Base-by-base conservation (phyloP, 148 eudicot genomes). In the Nyssa sinensis region DNA sequence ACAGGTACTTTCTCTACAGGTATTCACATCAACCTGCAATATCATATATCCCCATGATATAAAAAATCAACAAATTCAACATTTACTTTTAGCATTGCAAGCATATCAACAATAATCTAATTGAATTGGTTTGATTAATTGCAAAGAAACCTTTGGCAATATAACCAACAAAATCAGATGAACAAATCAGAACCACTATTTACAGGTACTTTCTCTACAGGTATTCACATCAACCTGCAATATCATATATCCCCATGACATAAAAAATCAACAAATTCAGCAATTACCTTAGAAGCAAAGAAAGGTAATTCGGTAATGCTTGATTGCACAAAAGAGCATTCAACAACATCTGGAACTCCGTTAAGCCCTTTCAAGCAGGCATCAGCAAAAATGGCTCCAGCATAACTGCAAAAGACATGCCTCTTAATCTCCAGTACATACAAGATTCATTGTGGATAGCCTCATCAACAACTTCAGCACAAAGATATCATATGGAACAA, bases 321-420 rank as follows among this genome's bases (percentile, higher is more conserved):
- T 30, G 97, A 90, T 75, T 88, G 88, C 34, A 92, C 97, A 47
- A 75, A 92, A 7, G 95, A 77, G 65, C 97, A 92, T 82, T 92
- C 92, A 0, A 92, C 82, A 62, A 90, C 91, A 83, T 92, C 93
- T 60, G 97, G 97, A 44, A 92, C 95, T n/a, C 97, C 97, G 72
- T 90, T 92, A 24, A 92, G 93, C 69, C 95, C 97, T 80, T 92
- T 92, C 74, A 92, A 79, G 82, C 97, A 90, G 73, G 97, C 95
- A 87, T 88, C 97, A 63, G 93, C 95, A 74, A 90, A 90, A 30
- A 87, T 57, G 12, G 95, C 94, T 51, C 94, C 97, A 61, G 97
- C 95, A 81, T 90, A 92, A 44, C 97, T 92, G 84, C 72, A 77
- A 70, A 53, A 55, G 12, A 47, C 5, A 66, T 7, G 21, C 21